Evolutionary conservation across 2,329 filamentous ascomycete genomes (phyloP).

Genomic region (Fusarium vanettenii): DNA sequence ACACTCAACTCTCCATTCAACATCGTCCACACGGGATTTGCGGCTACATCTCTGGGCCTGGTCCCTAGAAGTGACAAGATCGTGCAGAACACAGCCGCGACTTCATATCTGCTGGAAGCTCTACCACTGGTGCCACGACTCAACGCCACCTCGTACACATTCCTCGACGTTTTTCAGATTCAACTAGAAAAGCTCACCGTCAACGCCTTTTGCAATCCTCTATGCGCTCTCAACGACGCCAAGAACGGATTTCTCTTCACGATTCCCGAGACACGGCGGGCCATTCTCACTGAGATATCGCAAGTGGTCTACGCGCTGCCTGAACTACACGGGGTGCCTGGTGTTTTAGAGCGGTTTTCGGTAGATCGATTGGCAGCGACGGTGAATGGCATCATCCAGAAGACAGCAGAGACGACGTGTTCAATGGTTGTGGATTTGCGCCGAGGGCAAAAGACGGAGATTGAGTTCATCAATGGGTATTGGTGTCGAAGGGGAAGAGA

Average conservation of each 20-base stretch:
- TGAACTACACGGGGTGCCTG: neutral
- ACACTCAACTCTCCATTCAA: neutral
- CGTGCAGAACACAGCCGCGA: neutral
- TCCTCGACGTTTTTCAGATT: neutral
- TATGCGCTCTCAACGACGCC: neutral
- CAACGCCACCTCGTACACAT: neutral
- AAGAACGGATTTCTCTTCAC: neutral
- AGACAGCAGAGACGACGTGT: neutral
- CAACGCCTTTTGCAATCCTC: neutral
- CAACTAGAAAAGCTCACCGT: neutral
- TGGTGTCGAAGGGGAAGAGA: conserved; percentile 2
- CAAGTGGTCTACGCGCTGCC: neutral
- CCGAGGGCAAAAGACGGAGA: neutral
- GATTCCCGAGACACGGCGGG: neutral
- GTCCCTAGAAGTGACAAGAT: neutral
- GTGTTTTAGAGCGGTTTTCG: neutral
- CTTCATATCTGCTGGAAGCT: neutral
- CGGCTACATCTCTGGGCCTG: neutral
- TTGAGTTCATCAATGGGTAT: conserved; percentile 6
- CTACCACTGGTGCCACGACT: neutral
- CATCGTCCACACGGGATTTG: neutral
- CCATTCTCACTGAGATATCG: neutral
- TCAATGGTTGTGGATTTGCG: conserved; percentile 1
- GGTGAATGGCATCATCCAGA: neutral
- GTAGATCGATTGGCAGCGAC: neutral